phyloP scores from a whole-genome alignment of 2,329 filamentous ascomycete genomes.

The Alternaria sp. region DNA sequence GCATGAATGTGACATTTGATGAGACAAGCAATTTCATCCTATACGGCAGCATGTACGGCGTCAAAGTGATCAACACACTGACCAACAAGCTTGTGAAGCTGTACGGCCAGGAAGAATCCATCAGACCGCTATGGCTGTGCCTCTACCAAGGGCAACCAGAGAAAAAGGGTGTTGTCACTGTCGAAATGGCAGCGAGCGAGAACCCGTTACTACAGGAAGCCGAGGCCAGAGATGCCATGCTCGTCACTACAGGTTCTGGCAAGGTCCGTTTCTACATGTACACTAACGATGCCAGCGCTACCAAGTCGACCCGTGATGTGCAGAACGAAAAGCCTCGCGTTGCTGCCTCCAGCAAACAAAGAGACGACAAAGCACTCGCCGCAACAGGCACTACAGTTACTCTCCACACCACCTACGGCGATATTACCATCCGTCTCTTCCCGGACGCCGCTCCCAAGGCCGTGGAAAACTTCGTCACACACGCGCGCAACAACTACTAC shows the following conservation, averaged over 20 bases:
- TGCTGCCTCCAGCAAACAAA: slow-evolving; percentile 57
- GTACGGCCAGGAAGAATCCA: slow-evolving; percentile 87
- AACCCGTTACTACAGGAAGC: slow-evolving; percentile 94
- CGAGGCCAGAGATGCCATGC: slow-evolving; percentile 86
- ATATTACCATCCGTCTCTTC: slow-evolving; percentile 92
- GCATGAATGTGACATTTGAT: slow-evolving; percentile 89
- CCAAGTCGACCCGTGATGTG: slow-evolving; percentile 72
- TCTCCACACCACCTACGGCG: slow-evolving; percentile 90
- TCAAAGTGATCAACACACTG: slow-evolving; percentile 95
- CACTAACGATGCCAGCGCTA: slow-evolving; percentile 77
- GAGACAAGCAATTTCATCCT: slow-evolving; percentile 95
- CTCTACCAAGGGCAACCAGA: slow-evolving; percentile 95
- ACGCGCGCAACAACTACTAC: slow-evolving; percentile 89
- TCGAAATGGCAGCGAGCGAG: slow-evolving; percentile 94
- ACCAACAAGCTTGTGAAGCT: slow-evolving; percentile 91
- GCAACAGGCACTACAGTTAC: slow-evolving; percentile 81
- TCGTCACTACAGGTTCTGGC: slow-evolving; percentile 80
- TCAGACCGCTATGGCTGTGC: slow-evolving; percentile 80
- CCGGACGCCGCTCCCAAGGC: slow-evolving; percentile 91
- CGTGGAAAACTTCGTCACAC: slow-evolving; percentile 96
- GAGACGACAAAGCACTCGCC: slow-evolving; percentile 62
- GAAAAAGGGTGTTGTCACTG: slow-evolving; percentile 89
- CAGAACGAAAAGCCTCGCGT: slow-evolving; percentile 91
- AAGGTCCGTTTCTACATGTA: slow-evolving; percentile 99
- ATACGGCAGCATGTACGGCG: slow-evolving; percentile 88